These are phyloP conservation scores for Tulasnella sp. DNA, from an alignment of 768 basidiomycete genomes.

Conservation along the genomic window DNA sequence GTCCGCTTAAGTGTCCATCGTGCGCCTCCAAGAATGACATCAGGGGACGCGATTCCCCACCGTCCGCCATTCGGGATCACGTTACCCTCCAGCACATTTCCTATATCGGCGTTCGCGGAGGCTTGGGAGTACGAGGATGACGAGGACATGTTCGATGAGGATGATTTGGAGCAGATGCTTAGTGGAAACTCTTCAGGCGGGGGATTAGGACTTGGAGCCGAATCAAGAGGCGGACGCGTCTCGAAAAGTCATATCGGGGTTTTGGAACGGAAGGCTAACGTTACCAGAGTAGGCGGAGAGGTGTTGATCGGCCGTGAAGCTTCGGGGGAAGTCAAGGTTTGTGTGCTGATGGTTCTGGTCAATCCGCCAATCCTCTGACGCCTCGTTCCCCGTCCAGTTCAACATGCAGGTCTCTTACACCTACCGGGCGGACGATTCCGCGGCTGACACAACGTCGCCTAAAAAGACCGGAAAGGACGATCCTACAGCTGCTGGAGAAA, in stretches of 20 bases:
- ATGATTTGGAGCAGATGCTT: conserved; percentile 44
- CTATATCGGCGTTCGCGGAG: conserved; percentile 89
- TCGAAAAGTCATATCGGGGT: conserved; percentile 60
- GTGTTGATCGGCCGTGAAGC: conserved; percentile 83
- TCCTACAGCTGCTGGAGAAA: conserved; percentile 48
- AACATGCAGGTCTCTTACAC: conserved; percentile 94
- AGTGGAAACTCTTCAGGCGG: conserved; percentile 50
- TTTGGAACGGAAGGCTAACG: conserved; percentile 86
- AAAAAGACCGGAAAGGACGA: conserved; percentile 4
- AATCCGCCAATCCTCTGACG: neutral
- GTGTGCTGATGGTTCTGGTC: conserved; percentile 40
- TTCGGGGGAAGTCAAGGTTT: conserved; percentile 74
- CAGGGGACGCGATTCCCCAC: conserved; percentile 40
- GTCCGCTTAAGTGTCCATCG: conserved; percentile 83
- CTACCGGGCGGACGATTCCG: conserved; percentile 85
- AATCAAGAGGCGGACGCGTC: conserved; percentile 46
- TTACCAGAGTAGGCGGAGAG: conserved; percentile 86
- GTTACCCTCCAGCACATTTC: conserved; percentile 75
- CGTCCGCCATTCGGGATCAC: conserved; percentile 79
- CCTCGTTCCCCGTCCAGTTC: conserved; percentile 58
- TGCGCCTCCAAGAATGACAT: conserved; percentile 50
- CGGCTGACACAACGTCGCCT: conserved; percentile 34
- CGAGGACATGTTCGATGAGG: conserved; percentile 66
- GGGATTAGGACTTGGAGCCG: conserved; percentile 52
- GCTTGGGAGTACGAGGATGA: conserved; percentile 99